phyloP scores from a whole-genome alignment of 495 filamentous ascomycete species.

The Tuber indicum region DNA sequence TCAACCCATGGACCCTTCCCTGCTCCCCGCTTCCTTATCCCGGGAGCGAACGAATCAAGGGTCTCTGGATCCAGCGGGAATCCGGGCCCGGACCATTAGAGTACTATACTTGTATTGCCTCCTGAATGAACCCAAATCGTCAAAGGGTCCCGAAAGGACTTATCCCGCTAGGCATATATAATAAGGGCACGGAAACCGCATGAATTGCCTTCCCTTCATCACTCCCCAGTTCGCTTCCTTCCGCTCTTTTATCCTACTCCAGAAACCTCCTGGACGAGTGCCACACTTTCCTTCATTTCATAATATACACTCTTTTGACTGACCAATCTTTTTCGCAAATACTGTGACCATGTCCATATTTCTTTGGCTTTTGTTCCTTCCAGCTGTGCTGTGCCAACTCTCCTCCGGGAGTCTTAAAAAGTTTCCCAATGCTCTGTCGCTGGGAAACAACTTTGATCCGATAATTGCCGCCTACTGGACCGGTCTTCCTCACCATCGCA shows the following conservation, averaged over 20 bases:
- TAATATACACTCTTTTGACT: background rate
- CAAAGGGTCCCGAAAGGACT: background rate
- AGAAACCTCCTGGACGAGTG: background rate
- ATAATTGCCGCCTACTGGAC: slow-evolving; percentile 53
- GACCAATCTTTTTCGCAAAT: background rate
- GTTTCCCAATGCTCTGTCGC: slow-evolving; percentile 46
- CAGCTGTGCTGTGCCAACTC: slow-evolving; percentile 33
- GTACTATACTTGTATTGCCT: background rate
- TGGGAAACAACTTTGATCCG: slow-evolving; percentile 47
- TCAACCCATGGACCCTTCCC: background rate
- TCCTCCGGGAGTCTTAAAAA: slow-evolving; percentile 41
- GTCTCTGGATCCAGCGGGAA: background rate
- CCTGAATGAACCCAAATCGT: background rate
- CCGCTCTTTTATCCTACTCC: slow-evolving; percentile 6
- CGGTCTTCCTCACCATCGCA: slow-evolving; percentile 50
- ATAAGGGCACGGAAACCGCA: background rate
- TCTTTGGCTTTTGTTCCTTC: slow-evolving; percentile 12
- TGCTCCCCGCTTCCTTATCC: background rate
- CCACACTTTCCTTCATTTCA: background rate
- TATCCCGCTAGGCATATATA: background rate
- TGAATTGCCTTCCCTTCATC: background rate
- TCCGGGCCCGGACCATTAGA: background rate
- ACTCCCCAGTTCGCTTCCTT: slow-evolving; percentile 7
- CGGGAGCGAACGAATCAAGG: background rate
- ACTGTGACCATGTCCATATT: background rate